Conservation (phyloP, 2,329 filamentous ascomycete genomes). For the Aphanocladium album region DNA sequence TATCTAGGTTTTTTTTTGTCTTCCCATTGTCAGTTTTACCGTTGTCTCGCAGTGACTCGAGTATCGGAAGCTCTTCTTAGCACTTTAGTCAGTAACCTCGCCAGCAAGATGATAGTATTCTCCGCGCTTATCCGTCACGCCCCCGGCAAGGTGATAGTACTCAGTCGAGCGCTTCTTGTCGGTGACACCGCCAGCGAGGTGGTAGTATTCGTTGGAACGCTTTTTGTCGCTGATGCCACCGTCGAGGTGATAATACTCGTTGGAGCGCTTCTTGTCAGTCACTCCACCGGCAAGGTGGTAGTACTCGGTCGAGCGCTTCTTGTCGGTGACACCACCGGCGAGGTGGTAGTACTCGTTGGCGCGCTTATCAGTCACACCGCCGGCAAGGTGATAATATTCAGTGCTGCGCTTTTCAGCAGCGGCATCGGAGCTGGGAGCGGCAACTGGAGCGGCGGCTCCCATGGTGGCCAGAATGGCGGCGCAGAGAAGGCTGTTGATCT, state of each 20-base stretch:
- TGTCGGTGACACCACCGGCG: not conserved
- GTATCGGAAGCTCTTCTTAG: not conserved
- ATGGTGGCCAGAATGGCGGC: conserved; percentile 2
- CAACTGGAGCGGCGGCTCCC: not conserved
- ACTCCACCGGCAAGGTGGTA: not conserved
- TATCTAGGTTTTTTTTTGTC: no score
- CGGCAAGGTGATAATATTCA: not conserved
- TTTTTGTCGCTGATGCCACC: not conserved
- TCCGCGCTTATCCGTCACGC: not conserved
- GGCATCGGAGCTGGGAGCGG: not conserved
- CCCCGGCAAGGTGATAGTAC: not conserved
- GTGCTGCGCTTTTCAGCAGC: not conserved
- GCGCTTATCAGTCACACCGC: not conserved
- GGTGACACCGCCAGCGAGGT: not conserved
- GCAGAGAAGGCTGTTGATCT: not conserved
- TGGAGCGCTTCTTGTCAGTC: not conserved
- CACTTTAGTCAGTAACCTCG: not conserved
- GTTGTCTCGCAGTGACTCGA: no score
- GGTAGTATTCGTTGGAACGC: not conserved
- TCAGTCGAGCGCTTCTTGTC: not conserved
- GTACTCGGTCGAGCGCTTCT: not conserved
- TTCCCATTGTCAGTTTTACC: no score
- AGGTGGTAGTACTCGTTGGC: not conserved
- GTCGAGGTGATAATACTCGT: not conserved
- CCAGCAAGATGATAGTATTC: not conserved